Evolutionary conservation across 768 basidiomycete genomes (phyloP), one percentile per base, ranked within the genome.

Genomic region (Candolleomyces eurysporus): DNA sequence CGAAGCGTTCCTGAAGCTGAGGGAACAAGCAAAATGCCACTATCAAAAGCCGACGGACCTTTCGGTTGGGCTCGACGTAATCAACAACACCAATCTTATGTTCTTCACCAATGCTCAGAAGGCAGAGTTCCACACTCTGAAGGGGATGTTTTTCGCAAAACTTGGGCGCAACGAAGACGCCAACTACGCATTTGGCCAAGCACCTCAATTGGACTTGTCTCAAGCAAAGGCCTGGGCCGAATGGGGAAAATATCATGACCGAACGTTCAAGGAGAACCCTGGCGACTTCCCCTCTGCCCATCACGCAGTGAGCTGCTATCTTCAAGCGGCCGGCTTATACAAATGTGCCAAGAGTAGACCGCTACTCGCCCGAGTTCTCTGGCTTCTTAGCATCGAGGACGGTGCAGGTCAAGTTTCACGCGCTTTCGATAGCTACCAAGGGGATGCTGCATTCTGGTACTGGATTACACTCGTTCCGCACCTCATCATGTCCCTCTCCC

Each of bases 391-490:
- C 69, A 80, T 98, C 17, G 97, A 99, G 69, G 96, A 99, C 62
- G 78, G 73, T 16, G 75, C 78, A 22, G 81, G 87, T 61, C 85
- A 85, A 2, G 87, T 92, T 59, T 88, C 90, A 22, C 83, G 88
- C 48, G 89, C 91, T 0, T 97, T 97, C 67, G 95, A 98, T 70
- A 90, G 88, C 22, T 97, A 97, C 76, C 96, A 96, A 71, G 96
- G 96, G 62, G 96, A 98, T 69, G 87, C 92, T 3, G 94, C 94
- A 13, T 91, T 91, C 65, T 99, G 97, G 97, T 98, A 94, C 73
- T 99, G 97, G 97, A 96, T 99, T 66, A 92, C 96, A 0, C 79
- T 98, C 60, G 94, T 97, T 49, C 97, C 97, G 4, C 96, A 99
- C 69, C 83, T 99, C 9, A 88, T 94, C 64, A 73, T 91, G 58